A percentile compares a stretch with the other conserved stretches of the same genome.
Conservation (phyloP, 2,329 filamentous ascomycete genomes). For the Penicillium frequentans region DNA sequence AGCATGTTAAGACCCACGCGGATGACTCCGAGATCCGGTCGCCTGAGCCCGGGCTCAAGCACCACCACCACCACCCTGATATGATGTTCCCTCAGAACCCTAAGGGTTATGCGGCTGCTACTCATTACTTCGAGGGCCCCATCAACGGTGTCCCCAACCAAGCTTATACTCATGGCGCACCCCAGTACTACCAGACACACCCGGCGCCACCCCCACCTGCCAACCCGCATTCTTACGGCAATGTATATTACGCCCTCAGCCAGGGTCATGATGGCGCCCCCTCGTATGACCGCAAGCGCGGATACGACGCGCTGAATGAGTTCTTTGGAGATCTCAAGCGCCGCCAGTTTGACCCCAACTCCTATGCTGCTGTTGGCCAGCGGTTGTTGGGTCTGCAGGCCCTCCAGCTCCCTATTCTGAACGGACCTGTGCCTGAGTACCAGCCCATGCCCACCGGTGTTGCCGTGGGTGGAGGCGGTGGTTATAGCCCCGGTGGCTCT, state of each 20-base stretch:
- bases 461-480: constrained; percentile 55
- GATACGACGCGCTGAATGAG: constrained; percentile 85
- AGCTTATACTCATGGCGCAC: constrained; percentile 43
- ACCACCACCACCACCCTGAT: constrained; percentile 32
- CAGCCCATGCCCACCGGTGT: constrained; percentile 55
- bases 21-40: constrained; percentile 82
- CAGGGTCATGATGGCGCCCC: constrained; percentile 63
- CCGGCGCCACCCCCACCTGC: constrained; percentile 52
- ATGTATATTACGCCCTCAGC: constrained; percentile 75
- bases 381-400: constrained; percentile 80
- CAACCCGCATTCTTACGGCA: constrained; percentile 60
- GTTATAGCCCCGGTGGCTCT: constrained; percentile 57
- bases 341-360: constrained; percentile 81
- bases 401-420: constrained; percentile 61
- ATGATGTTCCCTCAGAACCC: constrained; percentile 42
- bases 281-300: constrained; percentile 74
- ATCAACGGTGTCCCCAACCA: constrained; percentile 47
- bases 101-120: constrained; percentile 38
- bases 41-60: constrained; percentile 57
- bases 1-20: constrained; percentile 98
- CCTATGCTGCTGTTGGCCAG: constrained; percentile 89
- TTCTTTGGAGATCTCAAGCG: constrained; percentile 94
- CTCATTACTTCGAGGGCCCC: constrained; percentile 60
- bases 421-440: constrained; percentile 55
- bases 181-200: constrained; percentile 55